Evolutionary conservation across 2,329 filamentous ascomycete species (phyloP).

Genomic region (Penicillium sp.): DNA sequence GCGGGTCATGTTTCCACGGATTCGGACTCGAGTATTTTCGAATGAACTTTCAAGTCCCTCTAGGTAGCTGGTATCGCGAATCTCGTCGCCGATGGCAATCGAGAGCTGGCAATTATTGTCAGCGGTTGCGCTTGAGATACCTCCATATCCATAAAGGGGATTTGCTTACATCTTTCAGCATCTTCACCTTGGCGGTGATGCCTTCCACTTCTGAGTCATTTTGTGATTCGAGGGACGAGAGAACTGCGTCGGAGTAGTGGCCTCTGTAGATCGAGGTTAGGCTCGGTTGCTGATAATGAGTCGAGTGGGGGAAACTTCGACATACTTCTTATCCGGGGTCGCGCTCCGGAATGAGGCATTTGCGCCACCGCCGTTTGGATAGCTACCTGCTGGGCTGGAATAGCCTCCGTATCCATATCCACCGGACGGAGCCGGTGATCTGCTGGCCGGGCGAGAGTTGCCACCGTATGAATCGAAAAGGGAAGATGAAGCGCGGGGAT

Average conservation of each 20-base stretch:
- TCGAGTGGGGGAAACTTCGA: constrained; percentile 3
- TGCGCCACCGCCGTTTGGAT: constrained; percentile 25
- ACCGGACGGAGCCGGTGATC: constrained; percentile 49
- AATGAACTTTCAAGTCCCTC: constrained; percentile 96
- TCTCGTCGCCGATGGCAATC: constrained; percentile 89
- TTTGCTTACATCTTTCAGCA: constrained; percentile 76
- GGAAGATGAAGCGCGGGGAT: constrained; percentile 66
- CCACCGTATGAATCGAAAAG: constrained; percentile 73
- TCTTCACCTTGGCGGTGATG: constrained; percentile 84
- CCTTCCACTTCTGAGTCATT: constrained; percentile 87
- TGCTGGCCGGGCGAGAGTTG: constrained; percentile 44
- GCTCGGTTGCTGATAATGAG: background rate
- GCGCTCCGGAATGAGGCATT: constrained; percentile 54
- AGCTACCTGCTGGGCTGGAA: constrained; percentile 24
- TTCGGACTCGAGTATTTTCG: constrained; percentile 74
- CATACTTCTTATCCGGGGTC: constrained; percentile 68
- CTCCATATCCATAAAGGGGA: background rate
- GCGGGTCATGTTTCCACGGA: constrained; percentile 91
- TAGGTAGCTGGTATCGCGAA: constrained; percentile 81
- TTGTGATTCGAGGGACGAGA: constrained; percentile 92
- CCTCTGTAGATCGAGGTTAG: constrained; percentile 54
- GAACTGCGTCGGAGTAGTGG: constrained; percentile 87
- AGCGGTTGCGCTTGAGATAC: background rate
- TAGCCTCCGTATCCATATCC: constrained; percentile 47
- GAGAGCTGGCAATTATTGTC: constrained; percentile 63